phyloP scores from a whole-genome alignment of 371 early-diverging fungal genomes.

The Mucor circinelloides region DNA sequence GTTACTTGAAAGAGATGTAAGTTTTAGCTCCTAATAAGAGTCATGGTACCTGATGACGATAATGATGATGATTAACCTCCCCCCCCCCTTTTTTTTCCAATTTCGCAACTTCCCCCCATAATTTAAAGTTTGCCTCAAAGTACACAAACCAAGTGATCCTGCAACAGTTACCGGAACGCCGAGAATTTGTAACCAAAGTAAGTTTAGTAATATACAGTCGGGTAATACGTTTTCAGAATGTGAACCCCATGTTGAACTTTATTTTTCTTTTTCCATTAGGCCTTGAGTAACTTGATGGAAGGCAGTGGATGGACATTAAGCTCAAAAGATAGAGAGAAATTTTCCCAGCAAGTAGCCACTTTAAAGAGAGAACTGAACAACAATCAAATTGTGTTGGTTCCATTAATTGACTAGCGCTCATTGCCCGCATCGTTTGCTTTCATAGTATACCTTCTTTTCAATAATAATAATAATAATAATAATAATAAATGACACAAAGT shows the following conservation, averaged over 20 bases:
- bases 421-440: background rate
- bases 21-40: background rate
- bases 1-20: slow-evolving; percentile 70
- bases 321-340: slow-evolving; percentile 70
- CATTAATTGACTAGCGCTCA: slow-evolving; percentile 15
- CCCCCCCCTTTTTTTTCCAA: background rate
- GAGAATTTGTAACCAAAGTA: slow-evolving; percentile 66
- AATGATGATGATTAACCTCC: background rate
- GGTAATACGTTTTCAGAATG: slow-evolving; percentile 1
- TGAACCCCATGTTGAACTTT: slow-evolving; percentile 7
- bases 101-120: background rate
- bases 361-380: slow-evolving; percentile 62
- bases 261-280: slow-evolving; percentile 31
- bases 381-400: slow-evolving; percentile 49
- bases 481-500: background rate
- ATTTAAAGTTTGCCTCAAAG: slow-evolving; percentile 60
- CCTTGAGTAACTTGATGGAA: slow-evolving; percentile 63
- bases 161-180: slow-evolving; percentile 71
- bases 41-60: background rate
- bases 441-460: background rate
- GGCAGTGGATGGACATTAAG: slow-evolving; percentile 64
- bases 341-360: slow-evolving; percentile 72
- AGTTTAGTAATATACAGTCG: slow-evolving; percentile 6
- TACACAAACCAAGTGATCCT: slow-evolving; percentile 69
- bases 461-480: background rate